Evolutionary conservation across 495 filamentous ascomycete species (phyloP).

Genomic region (Xylaria venustula): DNA sequence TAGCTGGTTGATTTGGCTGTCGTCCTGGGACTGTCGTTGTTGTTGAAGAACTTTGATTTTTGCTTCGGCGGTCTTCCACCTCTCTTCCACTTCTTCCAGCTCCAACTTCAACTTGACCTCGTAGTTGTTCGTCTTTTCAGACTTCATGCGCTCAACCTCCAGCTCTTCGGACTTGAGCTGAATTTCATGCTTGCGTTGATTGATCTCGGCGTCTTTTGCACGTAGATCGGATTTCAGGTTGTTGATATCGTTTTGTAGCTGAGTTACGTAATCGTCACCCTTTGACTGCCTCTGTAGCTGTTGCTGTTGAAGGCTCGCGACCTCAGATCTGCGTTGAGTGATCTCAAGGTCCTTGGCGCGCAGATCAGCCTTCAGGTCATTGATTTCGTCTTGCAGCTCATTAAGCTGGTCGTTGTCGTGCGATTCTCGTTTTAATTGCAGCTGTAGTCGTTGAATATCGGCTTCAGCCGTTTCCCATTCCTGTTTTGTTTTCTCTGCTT

Average conservation of each 20-base stretch:
- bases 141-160: not conserved
- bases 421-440: not conserved
- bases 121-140: too few species aligned
- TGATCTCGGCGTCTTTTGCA: not conserved
- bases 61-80: not conserved
- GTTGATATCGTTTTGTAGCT: slow-evolving; percentile 73
- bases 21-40: slow-evolving; percentile 28
- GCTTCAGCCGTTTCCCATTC: not conserved
- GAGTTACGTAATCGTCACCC: slow-evolving; percentile 57
- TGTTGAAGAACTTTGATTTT: slow-evolving; percentile 51
- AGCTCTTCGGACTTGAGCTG: slow-evolving; percentile 9
- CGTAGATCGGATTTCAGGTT: slow-evolving; percentile 34
- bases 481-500: not conserved
- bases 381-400: not conserved
- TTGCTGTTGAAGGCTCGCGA: not conserved
- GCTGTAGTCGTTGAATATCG: not conserved
- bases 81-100: not conserved
- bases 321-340: not conserved
- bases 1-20: slow-evolving; percentile 48
- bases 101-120: slow-evolving; percentile 39
- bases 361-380: slow-evolving; percentile 31
- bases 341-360: not conserved
- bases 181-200: not conserved
- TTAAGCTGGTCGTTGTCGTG: not conserved
- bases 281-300: slow-evolving; percentile 50